Base-by-base conservation (phyloP, 108 stramenopile species). In the Chaetoceros tenuissimus region DNA sequence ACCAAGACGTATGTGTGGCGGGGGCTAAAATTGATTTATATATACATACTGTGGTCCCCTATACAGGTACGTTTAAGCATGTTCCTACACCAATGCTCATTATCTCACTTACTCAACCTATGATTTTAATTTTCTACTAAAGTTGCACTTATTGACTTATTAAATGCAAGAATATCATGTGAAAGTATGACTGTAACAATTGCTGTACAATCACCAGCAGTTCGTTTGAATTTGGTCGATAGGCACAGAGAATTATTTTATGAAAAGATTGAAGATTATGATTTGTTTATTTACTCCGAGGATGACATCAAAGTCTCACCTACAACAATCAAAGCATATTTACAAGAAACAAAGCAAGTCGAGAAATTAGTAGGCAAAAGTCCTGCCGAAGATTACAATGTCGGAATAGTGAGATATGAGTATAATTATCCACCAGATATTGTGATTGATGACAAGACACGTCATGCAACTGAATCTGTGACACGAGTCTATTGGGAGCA, bases 401-500 rank as follows among this genome's bases (percentile, higher is more conserved):
- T 92, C 30, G 89, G 89, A 2, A 83, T 92, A 53, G 85, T 85
- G 3, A 74, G 89, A 46, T 92, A 92, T 66, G 89, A 92, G 67
- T 92, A 92, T 71, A 75, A 92, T 52, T 92, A 76, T 68, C 89
- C 89, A 0, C 64, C 72, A 53, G 80, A 92, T 67, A 74, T 84
- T 1, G 68, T 87, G 0, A 87, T 92, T 51, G 84, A 84, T 44
- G 89, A 92, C 61, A 87, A 85, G 46, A 92, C 89, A 18, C 69
- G 89, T 18, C 85, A 87, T 67, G 89, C 86, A 16, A 85, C 79
- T 5, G 77, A 80, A 53, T 84, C 85, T 66, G 85, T 87, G 7
- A 87, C 89, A 0, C 57, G 89, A 22, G 85, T 87, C 1, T 92
- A 92, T 59, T 92, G 89, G 89, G 89, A 92, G 61, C 89, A 92